phyloP scores from a whole-genome alignment of 2,329 filamentous ascomycete genomes.

The Xylariaceae sp. region DNA sequence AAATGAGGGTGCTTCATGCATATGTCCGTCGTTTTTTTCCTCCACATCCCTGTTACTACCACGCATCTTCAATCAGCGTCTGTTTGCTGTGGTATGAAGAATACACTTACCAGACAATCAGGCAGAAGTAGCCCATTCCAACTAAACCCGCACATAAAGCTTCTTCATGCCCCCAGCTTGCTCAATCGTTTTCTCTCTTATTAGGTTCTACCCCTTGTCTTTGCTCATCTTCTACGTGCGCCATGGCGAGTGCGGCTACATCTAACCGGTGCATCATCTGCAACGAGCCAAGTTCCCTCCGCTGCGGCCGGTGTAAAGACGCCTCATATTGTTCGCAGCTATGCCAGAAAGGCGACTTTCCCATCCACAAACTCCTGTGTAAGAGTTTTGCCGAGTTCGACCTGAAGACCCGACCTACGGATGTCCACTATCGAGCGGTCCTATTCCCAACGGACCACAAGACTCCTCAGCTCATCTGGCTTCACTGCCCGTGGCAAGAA shows the following conservation, averaged over 20 bases:
- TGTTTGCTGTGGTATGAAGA: no score
- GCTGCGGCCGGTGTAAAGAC: slow-evolving; percentile 4
- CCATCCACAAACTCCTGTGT: slow-evolving; percentile 11
- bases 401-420: not conserved
- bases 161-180: not conserved
- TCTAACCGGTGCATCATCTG: slow-evolving; percentile 8
- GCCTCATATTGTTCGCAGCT: slow-evolving; percentile 9
- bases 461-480: slow-evolving; percentile 11
- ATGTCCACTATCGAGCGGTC: slow-evolving; percentile 8
- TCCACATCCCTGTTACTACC: no score
- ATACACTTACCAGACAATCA: no score
- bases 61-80: no score
- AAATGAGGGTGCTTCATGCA: no score
- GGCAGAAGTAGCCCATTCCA: no score
- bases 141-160: no score
- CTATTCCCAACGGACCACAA: slow-evolving; percentile 5
- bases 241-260: not conserved
- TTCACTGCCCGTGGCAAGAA: slow-evolving; percentile 5
- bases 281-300: slow-evolving; percentile 5
- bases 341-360: slow-evolving; percentile 9
- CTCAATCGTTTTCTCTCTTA: not conserved
- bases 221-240: not conserved
- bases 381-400: not conserved
- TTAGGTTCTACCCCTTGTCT: not conserved
- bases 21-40: no score